Evolutionary conservation across 148 eudicot species (phyloP), one percentile per base, ranked within the genome.

Genomic region (Pouteria glomerata): DNA sequence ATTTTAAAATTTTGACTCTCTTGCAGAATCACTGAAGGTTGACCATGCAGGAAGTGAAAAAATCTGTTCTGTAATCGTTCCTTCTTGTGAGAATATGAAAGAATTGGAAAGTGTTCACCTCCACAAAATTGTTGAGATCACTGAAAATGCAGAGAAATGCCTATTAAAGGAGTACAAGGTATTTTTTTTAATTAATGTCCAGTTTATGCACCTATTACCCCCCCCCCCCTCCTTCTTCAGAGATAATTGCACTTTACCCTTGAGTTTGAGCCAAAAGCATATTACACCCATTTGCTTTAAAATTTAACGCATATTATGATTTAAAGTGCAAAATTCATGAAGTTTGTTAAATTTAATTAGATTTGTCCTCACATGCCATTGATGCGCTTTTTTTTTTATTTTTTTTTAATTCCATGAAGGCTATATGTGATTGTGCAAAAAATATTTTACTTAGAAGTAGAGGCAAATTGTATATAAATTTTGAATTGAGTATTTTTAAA

Each of bases 111-210:
- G 18, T 19, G 41, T 18, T 33, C 71, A 74, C 68, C 69, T 71
- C 50, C 67, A 56, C 45, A 74, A 69, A 39, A 42, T 73, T 58
- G n/a, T 31, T 23, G 74, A 74, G 55, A 71, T 79, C 51, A 48
- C 69, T 44, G 23, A 42, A 48, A 58, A 44, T 50, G 71, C 82
- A 63, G 70, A 66, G 50, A 79, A 70, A 74, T 79, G 71, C n/a
- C 66, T 79, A 57, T 23, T 74, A 55, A 34, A 74, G 30, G 75
- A 69, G 35, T 74, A 74, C 75, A 68, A 26, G 82, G 82, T 74
- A 74, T 30, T 66, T 34, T 18, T 30, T 67, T 29, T 57, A 31
- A 12, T n/a, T n/a, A n/a, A n/a, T 15, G 23, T 16, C 2, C 19
- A 57, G 47, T 57, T 33, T 26, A 26, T 27, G 26, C 55, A 5